These are phyloP conservation scores for Rugosomyces carneus DNA, from an alignment of 1,284 basidiomycete species.

Conservation along the genomic window DNA sequence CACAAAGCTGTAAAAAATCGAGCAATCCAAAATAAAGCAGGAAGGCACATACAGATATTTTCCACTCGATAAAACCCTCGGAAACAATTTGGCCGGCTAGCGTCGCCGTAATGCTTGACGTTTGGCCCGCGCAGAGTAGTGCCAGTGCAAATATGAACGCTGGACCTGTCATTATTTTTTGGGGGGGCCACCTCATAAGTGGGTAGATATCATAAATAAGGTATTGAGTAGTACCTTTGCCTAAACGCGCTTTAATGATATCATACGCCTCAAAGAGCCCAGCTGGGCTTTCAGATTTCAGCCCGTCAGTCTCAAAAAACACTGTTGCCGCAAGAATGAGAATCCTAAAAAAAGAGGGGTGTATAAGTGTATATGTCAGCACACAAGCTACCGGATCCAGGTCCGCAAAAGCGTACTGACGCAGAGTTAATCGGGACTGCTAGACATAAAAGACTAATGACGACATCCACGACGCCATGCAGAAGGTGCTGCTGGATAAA, in stretches of 20 bases:
- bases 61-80: slow-evolving; percentile 84
- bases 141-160: slow-evolving; percentile 68
- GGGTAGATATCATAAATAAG: neutral
- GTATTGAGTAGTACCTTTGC: slow-evolving; percentile 38
- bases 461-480: slow-evolving; percentile 56
- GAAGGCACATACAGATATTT: slow-evolving; percentile 48
- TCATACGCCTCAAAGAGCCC: slow-evolving; percentile 66
- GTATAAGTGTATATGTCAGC: neutral
- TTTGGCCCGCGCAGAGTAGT: slow-evolving; percentile 73
- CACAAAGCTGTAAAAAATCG: neutral
- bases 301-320: slow-evolving; percentile 44
- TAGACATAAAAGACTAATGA: slow-evolving; percentile 50
- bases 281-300: slow-evolving; percentile 32
- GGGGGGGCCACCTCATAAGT: neutral
- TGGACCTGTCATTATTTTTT: slow-evolving; percentile 36
- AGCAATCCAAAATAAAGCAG: slow-evolving; percentile 3
- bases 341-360: slow-evolving; percentile 31
- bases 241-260: slow-evolving; percentile 54
- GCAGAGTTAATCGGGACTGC: slow-evolving; percentile 72
- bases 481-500: slow-evolving; percentile 61
- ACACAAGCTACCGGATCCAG: neutral
- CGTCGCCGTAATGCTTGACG: slow-evolving; percentile 78
- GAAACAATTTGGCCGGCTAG: slow-evolving; percentile 79
- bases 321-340: slow-evolving; percentile 51
- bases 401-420: slow-evolving; percentile 20